Conservation (phyloP, 1,284 basidiomycete genomes). For the Athelia psychrophila region DNA sequence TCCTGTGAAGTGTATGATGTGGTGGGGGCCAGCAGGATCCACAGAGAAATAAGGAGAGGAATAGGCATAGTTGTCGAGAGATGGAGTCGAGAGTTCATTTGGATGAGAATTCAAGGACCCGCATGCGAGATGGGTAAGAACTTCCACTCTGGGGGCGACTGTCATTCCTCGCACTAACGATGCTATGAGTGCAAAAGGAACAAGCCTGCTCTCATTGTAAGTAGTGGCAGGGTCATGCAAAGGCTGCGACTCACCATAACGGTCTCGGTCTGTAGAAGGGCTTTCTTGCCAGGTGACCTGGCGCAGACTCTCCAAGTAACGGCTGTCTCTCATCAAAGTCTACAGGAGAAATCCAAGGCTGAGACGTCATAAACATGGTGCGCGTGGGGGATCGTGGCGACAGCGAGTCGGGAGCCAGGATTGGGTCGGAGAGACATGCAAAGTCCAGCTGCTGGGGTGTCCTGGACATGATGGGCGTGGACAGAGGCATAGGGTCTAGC, state of each 20-base stretch:
- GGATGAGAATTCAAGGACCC: constrained; percentile 47
- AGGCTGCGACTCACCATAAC: constrained; percentile 43
- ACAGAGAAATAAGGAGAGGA: constrained; percentile 14
- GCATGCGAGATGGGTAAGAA: constrained; percentile 76
- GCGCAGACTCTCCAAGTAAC: not conserved
- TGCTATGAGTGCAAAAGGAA: constrained; percentile 65
- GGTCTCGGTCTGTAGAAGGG: constrained; percentile 67
- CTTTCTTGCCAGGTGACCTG: constrained; percentile 34
- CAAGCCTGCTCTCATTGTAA: constrained; percentile 69
- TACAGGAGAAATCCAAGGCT: not conserved
- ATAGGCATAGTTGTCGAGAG: constrained; percentile 7
- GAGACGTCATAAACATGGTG: not conserved
- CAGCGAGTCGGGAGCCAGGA: too few relatives aligned
- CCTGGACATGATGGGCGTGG: too few relatives aligned
- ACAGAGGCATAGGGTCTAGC: too few relatives aligned
- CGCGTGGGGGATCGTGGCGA: too few relatives aligned
- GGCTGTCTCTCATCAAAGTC: not conserved
- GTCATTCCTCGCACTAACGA: constrained; percentile 78
- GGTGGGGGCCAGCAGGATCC: constrained; percentile 11
- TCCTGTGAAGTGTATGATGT: constrained; percentile 12
- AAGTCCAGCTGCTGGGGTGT: not conserved
- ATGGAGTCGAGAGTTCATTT: constrained; percentile 34
- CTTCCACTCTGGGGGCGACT: constrained; percentile 70
- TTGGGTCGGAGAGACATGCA: constrained; percentile 1
- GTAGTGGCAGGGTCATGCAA: too few relatives aligned